A percentile compares a stretch with the other conserved stretches of the same genome.
These are phyloP conservation scores for Sonneratia alba DNA, from an alignment of 345 rosid species.

Conservation along the genomic window DNA sequence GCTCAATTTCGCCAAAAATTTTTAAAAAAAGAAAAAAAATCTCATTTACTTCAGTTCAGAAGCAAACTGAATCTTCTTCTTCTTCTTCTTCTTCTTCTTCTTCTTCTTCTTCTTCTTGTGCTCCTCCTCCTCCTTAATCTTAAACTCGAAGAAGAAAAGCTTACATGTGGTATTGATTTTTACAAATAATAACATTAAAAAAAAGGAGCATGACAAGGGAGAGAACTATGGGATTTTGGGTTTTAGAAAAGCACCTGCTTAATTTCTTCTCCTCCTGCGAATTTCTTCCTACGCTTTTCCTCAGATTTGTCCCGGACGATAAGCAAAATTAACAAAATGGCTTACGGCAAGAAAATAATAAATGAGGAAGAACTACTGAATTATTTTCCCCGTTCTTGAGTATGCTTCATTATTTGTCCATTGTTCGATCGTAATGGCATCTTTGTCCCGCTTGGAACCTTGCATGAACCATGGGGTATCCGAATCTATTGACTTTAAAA, in stretches of 20 bases:
- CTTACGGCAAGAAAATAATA: slow-evolving; percentile 10
- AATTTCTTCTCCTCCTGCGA: slow-evolving; percentile 2
- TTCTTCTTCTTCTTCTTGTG: neutral
- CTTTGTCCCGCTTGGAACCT: no score
- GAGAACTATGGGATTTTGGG: slow-evolving; percentile 3
- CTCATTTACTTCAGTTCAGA: no score
- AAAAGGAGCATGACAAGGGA: neutral
- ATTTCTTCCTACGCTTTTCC: slow-evolving; percentile 16
- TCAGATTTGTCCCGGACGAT: slow-evolving; percentile 12
- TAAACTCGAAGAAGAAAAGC: neutral
- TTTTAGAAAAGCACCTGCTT: neutral
- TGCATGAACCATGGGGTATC: no score
- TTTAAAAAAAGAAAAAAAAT: no score
- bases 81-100: neutral
- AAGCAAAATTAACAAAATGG: slow-evolving; percentile 3
- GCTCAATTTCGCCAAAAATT: neutral
- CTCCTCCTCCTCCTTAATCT: neutral
- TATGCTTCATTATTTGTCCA: no score
- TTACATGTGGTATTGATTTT: neutral
- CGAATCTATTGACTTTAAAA: no score
- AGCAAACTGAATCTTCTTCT: no score
- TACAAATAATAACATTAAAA: neutral
- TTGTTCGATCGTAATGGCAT: no score
- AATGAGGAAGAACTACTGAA: neutral
- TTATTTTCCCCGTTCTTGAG: no score